Conservation (phyloP, 805 yeast genomes). For the Candida corydali region DNA sequence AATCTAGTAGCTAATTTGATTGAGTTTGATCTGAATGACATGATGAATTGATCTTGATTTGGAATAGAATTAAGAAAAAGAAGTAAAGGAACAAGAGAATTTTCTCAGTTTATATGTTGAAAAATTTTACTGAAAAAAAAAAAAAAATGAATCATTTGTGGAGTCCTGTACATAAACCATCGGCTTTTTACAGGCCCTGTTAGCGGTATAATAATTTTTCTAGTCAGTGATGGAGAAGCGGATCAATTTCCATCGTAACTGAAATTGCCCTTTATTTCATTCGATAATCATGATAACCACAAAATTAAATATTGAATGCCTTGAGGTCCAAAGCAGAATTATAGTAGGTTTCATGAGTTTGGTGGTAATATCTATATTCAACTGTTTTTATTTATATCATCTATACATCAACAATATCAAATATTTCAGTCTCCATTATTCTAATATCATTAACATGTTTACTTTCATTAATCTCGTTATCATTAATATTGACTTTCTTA, state of each 20-base stretch:
- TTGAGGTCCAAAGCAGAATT: too few species aligned
- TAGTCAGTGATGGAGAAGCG: background rate
- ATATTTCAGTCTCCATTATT: slow-evolving; percentile 8
- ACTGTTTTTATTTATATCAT: too few species aligned
- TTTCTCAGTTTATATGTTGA: slow-evolving; percentile 8
- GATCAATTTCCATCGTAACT: background rate
- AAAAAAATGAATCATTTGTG: slow-evolving; percentile 3
- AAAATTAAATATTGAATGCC: background rate
- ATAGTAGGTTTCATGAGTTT: too few species aligned
- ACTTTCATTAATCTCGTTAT: background rate
- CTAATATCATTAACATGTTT: slow-evolving; percentile 3
- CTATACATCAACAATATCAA: slow-evolving; percentile 5
- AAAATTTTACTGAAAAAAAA: slow-evolving; percentile 5
- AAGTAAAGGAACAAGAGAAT: slow-evolving; percentile 8
- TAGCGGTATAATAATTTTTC: background rate
- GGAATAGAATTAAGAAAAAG: slow-evolving; percentile 7
- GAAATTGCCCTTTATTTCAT: background rate
- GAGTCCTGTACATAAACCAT: background rate
- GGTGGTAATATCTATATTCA: too few species aligned
- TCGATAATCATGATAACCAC: background rate
- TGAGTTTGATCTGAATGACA: slow-evolving; percentile 44
- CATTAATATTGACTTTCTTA: background rate
- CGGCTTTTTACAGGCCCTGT: slow-evolving; percentile 1
- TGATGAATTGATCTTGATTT: too few species aligned
- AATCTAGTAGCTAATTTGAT: slow-evolving; percentile 46